Evolutionary conservation across 495 filamentous ascomycete species (phyloP).

Genomic region (Beverwykella pulmonaria): DNA sequence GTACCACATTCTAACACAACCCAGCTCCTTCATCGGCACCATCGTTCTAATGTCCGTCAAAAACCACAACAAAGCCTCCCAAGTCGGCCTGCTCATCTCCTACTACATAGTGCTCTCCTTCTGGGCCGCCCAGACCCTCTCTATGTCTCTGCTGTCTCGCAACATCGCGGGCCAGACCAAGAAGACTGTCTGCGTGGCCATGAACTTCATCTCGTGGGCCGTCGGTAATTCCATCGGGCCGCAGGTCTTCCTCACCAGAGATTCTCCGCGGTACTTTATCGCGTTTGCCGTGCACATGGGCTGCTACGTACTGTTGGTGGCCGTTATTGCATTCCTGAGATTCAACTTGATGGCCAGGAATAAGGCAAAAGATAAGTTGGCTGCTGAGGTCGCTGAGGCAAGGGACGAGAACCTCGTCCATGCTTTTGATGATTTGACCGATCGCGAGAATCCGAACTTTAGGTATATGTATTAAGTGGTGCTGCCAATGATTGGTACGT

Average conservation of each 20-base stretch:
- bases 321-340: slow-evolving; percentile 52
- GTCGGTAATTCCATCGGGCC: slow-evolving; percentile 42
- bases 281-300: slow-evolving; percentile 60
- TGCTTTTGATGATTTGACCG: slow-evolving; percentile 65
- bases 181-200: slow-evolving; percentile 64
- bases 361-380: slow-evolving; percentile 51
- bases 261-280: slow-evolving; percentile 56
- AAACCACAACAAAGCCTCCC: slow-evolving; percentile 49
- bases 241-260: slow-evolving; percentile 56
- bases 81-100: slow-evolving; percentile 57
- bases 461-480: slow-evolving; percentile 46
- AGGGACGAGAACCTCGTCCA: slow-evolving; percentile 51
- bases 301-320: slow-evolving; percentile 54
- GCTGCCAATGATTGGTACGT: background rate
- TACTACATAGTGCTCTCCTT: slow-evolving; percentile 64
- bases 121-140: slow-evolving; percentile 61
- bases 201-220: slow-evolving; percentile 55
- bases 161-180: slow-evolving; percentile 65
- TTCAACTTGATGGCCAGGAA: slow-evolving; percentile 54
- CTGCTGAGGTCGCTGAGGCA: slow-evolving; percentile 50
- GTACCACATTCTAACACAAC: background rate
- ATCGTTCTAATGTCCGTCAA: slow-evolving; percentile 58
- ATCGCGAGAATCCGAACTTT: slow-evolving; percentile 61
- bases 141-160: slow-evolving; percentile 59
- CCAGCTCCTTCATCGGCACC: slow-evolving; percentile 58